These are phyloP conservation scores for Hypoxylon subgilvum DNA, from an alignment of 495 filamentous ascomycete species.

Conservation along the genomic window DNA sequence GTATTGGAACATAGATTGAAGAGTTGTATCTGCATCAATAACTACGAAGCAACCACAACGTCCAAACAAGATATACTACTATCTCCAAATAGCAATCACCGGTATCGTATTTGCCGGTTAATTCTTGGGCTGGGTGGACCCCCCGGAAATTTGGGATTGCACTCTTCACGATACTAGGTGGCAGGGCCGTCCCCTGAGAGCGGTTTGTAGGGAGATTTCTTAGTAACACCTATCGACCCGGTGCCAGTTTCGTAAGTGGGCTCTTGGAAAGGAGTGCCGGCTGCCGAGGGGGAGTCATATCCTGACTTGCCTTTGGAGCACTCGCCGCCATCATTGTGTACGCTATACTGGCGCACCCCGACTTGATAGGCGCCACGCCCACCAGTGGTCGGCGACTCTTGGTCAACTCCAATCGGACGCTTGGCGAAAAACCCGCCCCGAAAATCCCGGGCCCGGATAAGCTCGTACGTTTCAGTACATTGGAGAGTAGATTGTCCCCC, in stretches of 20 bases:
- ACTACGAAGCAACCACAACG: not conserved
- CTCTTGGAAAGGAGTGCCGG: constrained; percentile 4
- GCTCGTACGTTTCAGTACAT: constrained; percentile 48
- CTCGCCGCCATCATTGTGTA: not conserved
- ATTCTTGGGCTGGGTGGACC: constrained; percentile 4
- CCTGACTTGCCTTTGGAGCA: not conserved
- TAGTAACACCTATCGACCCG: not conserved
- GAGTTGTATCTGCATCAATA: too few species aligned
- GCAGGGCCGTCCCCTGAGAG: not conserved
- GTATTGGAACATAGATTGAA: too few species aligned
- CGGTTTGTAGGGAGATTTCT: not conserved
- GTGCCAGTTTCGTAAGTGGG: not conserved
- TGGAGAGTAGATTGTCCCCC: constrained; percentile 27
- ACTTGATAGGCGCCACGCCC: constrained; percentile 1
- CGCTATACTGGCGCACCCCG: not conserved
- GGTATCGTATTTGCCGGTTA: constrained; percentile 6
- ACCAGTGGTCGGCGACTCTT: constrained; percentile 24
- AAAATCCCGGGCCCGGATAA: constrained; percentile 52
- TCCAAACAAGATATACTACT: not conserved
- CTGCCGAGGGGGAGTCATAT: constrained; percentile 3
- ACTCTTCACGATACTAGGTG: constrained; percentile 18
- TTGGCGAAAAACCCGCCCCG: constrained; percentile 54
- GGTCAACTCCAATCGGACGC: constrained; percentile 46
- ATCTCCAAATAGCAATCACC: not conserved
- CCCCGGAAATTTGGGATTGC: constrained; percentile 23